A percentile compares a stretch with the other conserved stretches of the same genome.
These are phyloP conservation scores for Colletotrichum paranaense DNA, from an alignment of 2,329 filamentous ascomycete species.

Conservation along the genomic window DNA sequence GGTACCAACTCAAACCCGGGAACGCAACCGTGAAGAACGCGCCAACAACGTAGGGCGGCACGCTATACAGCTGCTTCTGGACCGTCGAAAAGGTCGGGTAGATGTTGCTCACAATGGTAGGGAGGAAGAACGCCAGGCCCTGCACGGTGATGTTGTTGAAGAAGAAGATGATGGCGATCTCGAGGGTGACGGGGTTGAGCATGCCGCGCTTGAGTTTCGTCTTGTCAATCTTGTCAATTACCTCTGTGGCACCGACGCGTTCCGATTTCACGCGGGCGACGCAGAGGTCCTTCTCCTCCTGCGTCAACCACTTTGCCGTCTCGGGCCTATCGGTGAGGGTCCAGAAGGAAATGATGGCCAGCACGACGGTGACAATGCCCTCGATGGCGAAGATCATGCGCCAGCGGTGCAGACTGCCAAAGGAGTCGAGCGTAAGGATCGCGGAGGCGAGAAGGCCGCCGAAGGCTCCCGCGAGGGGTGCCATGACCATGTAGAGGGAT, in stretches of 20 bases:
- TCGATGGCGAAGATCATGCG: conserved; percentile 79
- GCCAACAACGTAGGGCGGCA: conserved; percentile 77
- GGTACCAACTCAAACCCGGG: conserved; percentile 70
- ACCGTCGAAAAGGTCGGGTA: conserved; percentile 69
- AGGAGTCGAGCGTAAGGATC: conserved; percentile 70
- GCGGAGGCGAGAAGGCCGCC: conserved; percentile 74
- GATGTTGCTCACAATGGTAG: conserved; percentile 76
- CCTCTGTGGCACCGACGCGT: conserved; percentile 67
- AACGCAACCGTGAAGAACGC: conserved; percentile 74
- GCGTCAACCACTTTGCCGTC: conserved; percentile 73
- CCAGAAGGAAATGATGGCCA: conserved; percentile 68
- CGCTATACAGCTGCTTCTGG: conserved; percentile 75
- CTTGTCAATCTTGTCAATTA: conserved; percentile 73
- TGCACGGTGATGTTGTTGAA: conserved; percentile 78
- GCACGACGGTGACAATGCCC: conserved; percentile 64
- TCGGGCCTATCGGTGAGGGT: conserved; percentile 76
- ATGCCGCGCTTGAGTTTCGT: conserved; percentile 71
- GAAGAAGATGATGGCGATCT: conserved; percentile 68
- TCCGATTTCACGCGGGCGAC: conserved; percentile 76
- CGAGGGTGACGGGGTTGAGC: conserved; percentile 69
- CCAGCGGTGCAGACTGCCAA: conserved; percentile 69
- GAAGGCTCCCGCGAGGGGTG: conserved; percentile 77
- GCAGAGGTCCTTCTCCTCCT: conserved; percentile 75
- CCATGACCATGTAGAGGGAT: conserved; percentile 77
- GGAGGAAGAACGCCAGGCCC: conserved; percentile 76